phyloP scores from a whole-genome alignment of 257 asterid species.

The Solanum tarijense region DNA sequence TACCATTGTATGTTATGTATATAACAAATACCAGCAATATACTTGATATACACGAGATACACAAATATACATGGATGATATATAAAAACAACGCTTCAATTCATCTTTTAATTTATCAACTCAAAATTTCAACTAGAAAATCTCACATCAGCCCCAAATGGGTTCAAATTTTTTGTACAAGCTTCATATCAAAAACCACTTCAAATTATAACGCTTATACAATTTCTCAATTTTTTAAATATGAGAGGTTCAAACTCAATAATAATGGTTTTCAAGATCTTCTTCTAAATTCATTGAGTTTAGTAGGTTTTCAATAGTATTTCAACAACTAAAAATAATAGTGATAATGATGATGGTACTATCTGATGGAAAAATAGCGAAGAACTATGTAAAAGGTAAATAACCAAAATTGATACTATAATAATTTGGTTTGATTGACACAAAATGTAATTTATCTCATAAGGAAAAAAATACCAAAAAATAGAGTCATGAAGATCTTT shows the following conservation, averaged over 20 bases:
- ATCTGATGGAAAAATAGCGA: neutral
- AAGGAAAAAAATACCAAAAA: neutral
- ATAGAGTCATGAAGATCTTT: conserved; percentile 32
- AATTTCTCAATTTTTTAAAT: neutral
- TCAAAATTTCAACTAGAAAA: neutral
- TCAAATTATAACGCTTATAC: neutral
- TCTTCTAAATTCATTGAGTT: neutral
- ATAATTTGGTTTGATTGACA: neutral
- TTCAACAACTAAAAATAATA: neutral
- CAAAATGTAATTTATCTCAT: neutral
- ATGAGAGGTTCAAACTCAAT: neutral
- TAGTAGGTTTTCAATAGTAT: neutral
- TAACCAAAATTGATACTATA: neutral
- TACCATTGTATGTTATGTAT: neutral
- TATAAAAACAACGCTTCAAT: neutral
- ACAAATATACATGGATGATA: neutral
- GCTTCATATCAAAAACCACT: neutral
- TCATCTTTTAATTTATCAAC: neutral
- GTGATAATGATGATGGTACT: neutral
- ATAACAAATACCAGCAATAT: neutral
- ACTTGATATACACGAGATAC: neutral
- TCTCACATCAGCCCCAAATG: neutral
- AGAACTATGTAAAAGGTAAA: neutral
- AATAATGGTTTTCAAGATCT: neutral
- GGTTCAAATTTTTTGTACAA: neutral